Base-by-base conservation (phyloP, 768 basidiomycete species). In the Agrocybe praecox region DNA sequence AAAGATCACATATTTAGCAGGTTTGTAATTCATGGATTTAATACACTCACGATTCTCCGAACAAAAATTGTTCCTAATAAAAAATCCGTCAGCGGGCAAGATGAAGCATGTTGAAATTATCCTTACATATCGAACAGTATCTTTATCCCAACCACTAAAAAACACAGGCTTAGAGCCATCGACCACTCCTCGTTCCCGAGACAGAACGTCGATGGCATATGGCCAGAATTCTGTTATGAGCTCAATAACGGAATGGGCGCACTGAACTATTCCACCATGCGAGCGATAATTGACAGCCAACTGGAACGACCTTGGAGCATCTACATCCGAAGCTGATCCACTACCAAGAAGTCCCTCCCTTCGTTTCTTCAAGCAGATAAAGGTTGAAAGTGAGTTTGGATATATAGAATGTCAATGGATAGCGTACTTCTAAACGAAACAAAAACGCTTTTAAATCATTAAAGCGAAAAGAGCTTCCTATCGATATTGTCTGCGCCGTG, bases 401-500 rank as follows among this genome's bases (percentile, higher is more conserved):
- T 10, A 14, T 9, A 2, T 19, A 17, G 34, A 36, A 11, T n/a
- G 15, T 33, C 10, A 22, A 40, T 12, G 33, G 18, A 46, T 2
- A 18, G 12, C 55, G 36, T 52, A 87, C 89, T 72, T 91, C 88
- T 1, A 84, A 66, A 44, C 85, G 77, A 55, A 80, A 83, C 24
- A 89, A 59, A 59, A 88, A 89, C 0, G 89, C 81, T 65, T 85
- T 90, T 49, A 92, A 65, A 44, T 90, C 87, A 52, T 87, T 74
- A 65, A 92, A 92, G 10, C 84, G 73, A 61, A 92, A 92, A 0
- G 87, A 80, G 58, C 86, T 88, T 2, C 89, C 90, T 0, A 82
- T 79, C 0, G 87, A 84, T 36, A 92, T 91, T 0, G 89, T 88
- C 60, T 92, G 90, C 0, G 90, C 88, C 0, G 90, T 90, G 64